Conservation (phyloP, 129 eudicot genomes). For the Rutidosis leptorrhynchoides region DNA sequence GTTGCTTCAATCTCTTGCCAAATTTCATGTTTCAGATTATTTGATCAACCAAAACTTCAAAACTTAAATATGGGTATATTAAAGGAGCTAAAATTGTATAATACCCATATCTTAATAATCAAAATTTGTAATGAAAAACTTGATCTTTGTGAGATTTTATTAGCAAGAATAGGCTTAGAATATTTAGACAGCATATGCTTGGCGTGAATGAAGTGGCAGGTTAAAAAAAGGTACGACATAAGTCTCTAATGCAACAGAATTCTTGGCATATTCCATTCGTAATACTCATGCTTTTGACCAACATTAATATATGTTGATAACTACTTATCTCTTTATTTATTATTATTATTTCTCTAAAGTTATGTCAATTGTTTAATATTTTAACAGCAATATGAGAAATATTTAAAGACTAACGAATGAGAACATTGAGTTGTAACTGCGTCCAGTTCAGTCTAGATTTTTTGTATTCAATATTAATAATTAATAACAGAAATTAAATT, state of each 20-base stretch:
- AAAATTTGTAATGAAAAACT: slow-evolving; percentile 14
- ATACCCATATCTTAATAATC: slow-evolving; percentile 12
- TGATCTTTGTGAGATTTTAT: slow-evolving; percentile 33
- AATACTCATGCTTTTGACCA: slow-evolving; percentile 34
- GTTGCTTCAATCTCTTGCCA: slow-evolving; percentile 81
- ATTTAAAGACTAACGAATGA: no score
- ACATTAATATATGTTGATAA: slow-evolving; percentile 8
- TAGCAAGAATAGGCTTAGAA: slow-evolving; percentile 40
- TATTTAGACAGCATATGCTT: slow-evolving; percentile 88
- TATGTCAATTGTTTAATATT: no score
- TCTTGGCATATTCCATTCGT: slow-evolving; percentile 63
- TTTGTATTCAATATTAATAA: no score
- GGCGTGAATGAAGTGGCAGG: slow-evolving; percentile 72
- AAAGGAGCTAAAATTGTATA: slow-evolving; percentile 7
- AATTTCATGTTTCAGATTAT: slow-evolving; percentile 51
- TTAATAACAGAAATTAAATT: no score
- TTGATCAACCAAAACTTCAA: slow-evolving; percentile 12
- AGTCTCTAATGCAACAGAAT: slow-evolving; percentile 42
- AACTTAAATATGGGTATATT: slow-evolving; percentile 2
- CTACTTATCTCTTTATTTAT: background rate
- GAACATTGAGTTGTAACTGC: no score
- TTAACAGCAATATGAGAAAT: no score
- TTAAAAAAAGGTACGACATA: slow-evolving; percentile 37
- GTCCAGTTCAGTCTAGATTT: no score
- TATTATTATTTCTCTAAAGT: background rate